A percentile compares a stretch with the other conserved stretches of the same genome.
Evolutionary conservation across 2,329 filamentous ascomycete genomes (phyloP).

Genomic region (Cladosporium sp.): DNA sequence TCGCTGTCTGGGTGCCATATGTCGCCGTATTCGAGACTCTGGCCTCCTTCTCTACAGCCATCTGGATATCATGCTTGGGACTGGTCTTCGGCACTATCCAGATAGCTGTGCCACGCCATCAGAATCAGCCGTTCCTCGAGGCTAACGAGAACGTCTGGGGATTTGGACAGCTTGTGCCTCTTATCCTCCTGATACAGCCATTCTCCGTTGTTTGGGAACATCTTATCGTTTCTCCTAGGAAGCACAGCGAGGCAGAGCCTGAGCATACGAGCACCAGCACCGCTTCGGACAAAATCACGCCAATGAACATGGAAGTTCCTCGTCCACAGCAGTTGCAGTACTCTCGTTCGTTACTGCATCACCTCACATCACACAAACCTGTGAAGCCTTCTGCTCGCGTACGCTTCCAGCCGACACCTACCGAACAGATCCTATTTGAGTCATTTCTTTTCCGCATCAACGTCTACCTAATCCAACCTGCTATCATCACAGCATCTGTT

Average conservation of each 20-base stretch:
- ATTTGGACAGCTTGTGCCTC: conserved; percentile 25
- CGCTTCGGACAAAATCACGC: not conserved
- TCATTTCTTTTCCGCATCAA: not conserved
- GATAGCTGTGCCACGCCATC: conserved; percentile 20
- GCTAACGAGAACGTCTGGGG: conserved; percentile 12
- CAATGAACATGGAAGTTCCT: not conserved
- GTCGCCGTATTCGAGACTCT: conserved; percentile 18
- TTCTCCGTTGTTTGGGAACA: conserved; percentile 20
- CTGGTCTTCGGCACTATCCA: conserved; percentile 24
- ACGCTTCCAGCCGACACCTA: not conserved
- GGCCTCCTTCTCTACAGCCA: conserved; percentile 22
- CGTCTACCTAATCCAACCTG: not conserved
- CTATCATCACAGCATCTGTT: not conserved
- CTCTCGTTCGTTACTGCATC: not conserved
- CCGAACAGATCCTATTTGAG: not conserved
- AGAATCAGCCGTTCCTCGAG: conserved; percentile 1
- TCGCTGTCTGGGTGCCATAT: conserved; percentile 16
- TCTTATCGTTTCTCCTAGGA: conserved; percentile 10
- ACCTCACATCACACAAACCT: not conserved
- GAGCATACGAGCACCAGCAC: not conserved
- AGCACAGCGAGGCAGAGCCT: not conserved
- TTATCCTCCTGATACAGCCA: conserved; percentile 24
- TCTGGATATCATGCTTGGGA: conserved; percentile 21
- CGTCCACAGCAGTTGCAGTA: not conserved
- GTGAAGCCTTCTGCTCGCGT: not conserved